Evolutionary conservation across 768 basidiomycete genomes (phyloP).

Genomic region (Trametes gibbosa): DNA sequence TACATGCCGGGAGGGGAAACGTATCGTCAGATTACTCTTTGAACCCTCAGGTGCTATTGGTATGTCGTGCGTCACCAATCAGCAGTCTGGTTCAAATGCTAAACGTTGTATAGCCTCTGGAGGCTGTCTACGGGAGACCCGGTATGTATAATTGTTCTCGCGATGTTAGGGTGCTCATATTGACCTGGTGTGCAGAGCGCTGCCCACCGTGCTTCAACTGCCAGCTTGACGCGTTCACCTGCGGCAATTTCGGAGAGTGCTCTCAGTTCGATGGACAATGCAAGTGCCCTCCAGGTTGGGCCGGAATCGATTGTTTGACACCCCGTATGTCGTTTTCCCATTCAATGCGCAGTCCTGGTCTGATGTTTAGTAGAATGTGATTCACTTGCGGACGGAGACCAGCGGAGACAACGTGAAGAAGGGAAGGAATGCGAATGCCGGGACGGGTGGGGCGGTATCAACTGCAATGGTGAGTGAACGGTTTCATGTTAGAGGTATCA

Average conservation of each 20-base stretch:
- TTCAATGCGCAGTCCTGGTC: background rate
- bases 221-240: conserved; percentile 84
- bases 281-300: conserved; percentile 96
- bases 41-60: conserved; percentile 9
- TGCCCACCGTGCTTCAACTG: conserved; percentile 97
- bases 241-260: conserved; percentile 90
- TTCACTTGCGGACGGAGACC: conserved; percentile 86
- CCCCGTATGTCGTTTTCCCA: conserved; percentile 62
- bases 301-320: conserved; percentile 89
- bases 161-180: too few relatives aligned
- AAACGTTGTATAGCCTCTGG: conserved; percentile 10
- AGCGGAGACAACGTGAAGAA: conserved; percentile 75
- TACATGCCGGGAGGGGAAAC: conserved; percentile 3
- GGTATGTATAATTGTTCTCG: background rate
- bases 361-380: conserved; percentile 70
- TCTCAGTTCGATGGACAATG: conserved; percentile 93
- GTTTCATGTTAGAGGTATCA: background rate
- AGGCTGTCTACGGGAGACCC: conserved; percentile 14
- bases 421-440: conserved; percentile 83
- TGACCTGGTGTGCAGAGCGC: conserved; percentile 27
- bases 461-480: conserved; percentile 82
- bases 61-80: background rate
- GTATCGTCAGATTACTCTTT: conserved; percentile 1
- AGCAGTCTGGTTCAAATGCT: background rate
- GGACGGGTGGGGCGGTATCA: conserved; percentile 94